These are phyloP conservation scores for Neopestalotiopsis clavispora DNA, from an alignment of 2,329 filamentous ascomycete genomes.

Conservation along the genomic window DNA sequence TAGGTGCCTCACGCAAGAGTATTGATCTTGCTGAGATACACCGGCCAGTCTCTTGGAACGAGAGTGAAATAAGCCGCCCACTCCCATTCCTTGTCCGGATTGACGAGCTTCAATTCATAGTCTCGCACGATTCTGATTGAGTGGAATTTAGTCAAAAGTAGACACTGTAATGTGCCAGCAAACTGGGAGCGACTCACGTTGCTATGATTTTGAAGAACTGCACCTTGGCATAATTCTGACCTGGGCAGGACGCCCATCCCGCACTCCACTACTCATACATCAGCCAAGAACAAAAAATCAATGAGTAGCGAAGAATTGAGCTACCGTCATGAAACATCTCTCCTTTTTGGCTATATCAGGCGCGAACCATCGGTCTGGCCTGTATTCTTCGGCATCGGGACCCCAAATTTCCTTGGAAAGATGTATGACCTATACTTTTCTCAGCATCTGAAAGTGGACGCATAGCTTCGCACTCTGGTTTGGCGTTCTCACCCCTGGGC, in stretches of 20 bases:
- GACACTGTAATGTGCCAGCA: not conserved
- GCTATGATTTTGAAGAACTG: slow-evolving; percentile 24
- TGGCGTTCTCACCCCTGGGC: not conserved
- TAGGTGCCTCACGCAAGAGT: no score
- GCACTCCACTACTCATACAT: not conserved
- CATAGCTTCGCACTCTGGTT: not conserved
- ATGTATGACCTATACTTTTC: slow-evolving; percentile 24
- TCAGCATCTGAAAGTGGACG: slow-evolving; percentile 16
- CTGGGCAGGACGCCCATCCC: slow-evolving; percentile 19
- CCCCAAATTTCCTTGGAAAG: slow-evolving; percentile 29
- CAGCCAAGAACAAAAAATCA: not conserved
- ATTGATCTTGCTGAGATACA: slow-evolving; percentile 15
- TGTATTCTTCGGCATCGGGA: slow-evolving; percentile 26
- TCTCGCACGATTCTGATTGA: slow-evolving; percentile 21
- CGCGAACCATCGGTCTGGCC: slow-evolving; percentile 29
- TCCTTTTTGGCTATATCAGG: slow-evolving; percentile 19
- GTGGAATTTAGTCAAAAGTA: not conserved
- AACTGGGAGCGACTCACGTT: not conserved
- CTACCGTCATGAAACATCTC: slow-evolving; percentile 26
- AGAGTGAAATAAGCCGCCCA: slow-evolving; percentile 23
- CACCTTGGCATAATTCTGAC: slow-evolving; percentile 24
- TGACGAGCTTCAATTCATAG: slow-evolving; percentile 22
- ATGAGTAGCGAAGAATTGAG: not conserved
- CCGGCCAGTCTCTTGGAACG: slow-evolving; percentile 22
- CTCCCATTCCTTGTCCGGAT: slow-evolving; percentile 22